phyloP scores from a whole-genome alignment of 2,329 filamentous ascomycete genomes.

The Leptographium lundbergii region DNA sequence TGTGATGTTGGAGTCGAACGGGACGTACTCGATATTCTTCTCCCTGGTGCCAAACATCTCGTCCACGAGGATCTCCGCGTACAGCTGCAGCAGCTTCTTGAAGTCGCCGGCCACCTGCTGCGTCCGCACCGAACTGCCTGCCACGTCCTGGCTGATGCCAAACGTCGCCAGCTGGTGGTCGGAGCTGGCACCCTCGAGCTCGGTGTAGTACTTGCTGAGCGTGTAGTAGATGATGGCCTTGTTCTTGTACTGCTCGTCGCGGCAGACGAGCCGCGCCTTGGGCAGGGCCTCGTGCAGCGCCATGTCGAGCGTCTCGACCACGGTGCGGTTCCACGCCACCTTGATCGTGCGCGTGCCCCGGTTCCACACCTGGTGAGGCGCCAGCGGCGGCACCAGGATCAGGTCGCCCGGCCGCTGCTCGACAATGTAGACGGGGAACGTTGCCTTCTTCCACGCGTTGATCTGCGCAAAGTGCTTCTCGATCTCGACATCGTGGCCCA shows the following conservation, averaged over 20 bases:
- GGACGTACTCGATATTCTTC: constrained; percentile 58
- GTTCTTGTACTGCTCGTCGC: constrained; percentile 98
- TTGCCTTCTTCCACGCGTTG: constrained; percentile 89
- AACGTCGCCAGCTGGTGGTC: constrained; percentile 30
- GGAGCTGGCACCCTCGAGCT: constrained; percentile 42
- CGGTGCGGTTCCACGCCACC: constrained; percentile 94
- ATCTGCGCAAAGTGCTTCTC: constrained; percentile 95
- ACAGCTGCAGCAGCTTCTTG: constrained; percentile 64
- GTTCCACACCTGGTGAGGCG: constrained; percentile 97
- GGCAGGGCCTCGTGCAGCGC: constrained; percentile 80
- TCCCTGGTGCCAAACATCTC: constrained; percentile 73
- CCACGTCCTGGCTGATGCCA: constrained; percentile 31
- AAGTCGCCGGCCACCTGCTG: constrained; percentile 75
- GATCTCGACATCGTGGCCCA: constrained; percentile 93
- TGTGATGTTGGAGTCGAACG: constrained; percentile 82
- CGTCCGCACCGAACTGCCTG: constrained; percentile 29
- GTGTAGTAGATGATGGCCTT: constrained; percentile 91
- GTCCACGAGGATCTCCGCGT: constrained; percentile 64
- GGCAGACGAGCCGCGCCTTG: constrained; percentile 79
- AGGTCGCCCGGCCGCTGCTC: constrained; percentile 87
- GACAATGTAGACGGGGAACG: constrained; percentile 84
- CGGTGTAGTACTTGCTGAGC: constrained; percentile 62
- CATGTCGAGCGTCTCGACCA: constrained; percentile 77
- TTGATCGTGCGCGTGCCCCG: constrained; percentile 92
- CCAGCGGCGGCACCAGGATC: constrained; percentile 82